These are phyloP conservation scores for Candida taoyuanica DNA, from an alignment of 805 yeast genomes.

Conservation along the genomic window DNA sequence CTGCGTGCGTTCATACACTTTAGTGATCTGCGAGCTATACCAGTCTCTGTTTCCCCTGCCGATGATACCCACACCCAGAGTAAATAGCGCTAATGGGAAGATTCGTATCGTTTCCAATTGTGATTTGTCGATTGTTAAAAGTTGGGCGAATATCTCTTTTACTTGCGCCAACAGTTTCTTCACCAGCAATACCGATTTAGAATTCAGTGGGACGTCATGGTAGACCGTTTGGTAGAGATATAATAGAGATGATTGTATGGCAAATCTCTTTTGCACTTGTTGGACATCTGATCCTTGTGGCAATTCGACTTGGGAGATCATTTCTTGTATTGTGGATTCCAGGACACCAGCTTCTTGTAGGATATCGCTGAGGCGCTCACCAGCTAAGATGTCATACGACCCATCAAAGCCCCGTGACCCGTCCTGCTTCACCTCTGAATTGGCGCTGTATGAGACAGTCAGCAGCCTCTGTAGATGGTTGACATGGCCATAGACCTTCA, in stretches of 20 bases:
- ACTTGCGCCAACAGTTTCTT: constrained; percentile 1
- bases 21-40: constrained; percentile 2
- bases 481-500: constrained; percentile 4
- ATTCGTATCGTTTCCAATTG: neutral
- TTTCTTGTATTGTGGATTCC: constrained; percentile 1
- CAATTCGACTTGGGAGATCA: neutral
- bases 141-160: constrained; percentile 1
- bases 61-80: constrained; percentile 7
- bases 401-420: constrained; percentile 3
- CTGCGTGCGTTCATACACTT: constrained; percentile 1
- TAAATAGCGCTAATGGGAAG: constrained; percentile 5
- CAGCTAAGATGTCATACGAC: constrained; percentile 1
- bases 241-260: constrained; percentile 4
- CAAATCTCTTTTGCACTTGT: constrained; percentile 1
- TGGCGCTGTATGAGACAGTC: constrained; percentile 7
- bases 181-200: constrained; percentile 3
- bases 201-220: constrained; percentile 6
- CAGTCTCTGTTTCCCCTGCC: constrained; percentile 3
- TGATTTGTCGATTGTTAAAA: neutral
- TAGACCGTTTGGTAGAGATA: constrained; percentile 10
- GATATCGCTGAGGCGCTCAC: constrained; percentile 2
- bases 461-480: constrained; percentile 7
- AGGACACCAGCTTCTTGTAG: constrained; percentile 5
- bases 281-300: neutral
- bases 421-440: constrained; percentile 1